Base-by-base conservation (phyloP, 768 basidiomycete genomes). In the Cantharellus anzutake region DNA sequence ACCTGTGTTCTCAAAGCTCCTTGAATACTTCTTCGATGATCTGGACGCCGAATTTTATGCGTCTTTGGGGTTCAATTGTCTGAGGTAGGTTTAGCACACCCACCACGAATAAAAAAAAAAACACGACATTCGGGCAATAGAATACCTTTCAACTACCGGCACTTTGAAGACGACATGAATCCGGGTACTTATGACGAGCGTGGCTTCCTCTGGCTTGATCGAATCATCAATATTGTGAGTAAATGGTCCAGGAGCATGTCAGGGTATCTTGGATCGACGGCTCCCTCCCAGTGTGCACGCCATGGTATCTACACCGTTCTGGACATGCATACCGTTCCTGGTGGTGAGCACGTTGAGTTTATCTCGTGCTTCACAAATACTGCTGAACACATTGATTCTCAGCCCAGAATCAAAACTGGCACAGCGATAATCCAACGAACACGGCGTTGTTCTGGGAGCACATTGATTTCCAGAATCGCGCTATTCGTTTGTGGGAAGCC, bases 401-500 rank as follows among this genome's bases (percentile, higher is more conserved):
- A 65, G 67, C 69, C 14, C 70, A 71, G 52, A 71, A 69, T 59
- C 62, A 76, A 34, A 86, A 81, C 69, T 90, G 88, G 87, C 88
- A 90, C 68, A 74, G 76, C 20, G 86, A 59, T 63, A 52, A 16
- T 42, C 59, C 59, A 2, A 41, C 53, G 11, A 41, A 57, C 56
- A 42, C 48, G 20, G 58, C 64, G 1, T 42, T 61, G 77, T 80
- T 89, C 74, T 90, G 84, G 84, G 77, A 77, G 57, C 83, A 89
- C 75, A 86, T 80, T 63, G 86, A 89, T 68, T 84, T 86, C 74
- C 87, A 88, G 68, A 84, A 90, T 69, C 80, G 86, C 1, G 70
- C 76, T 4, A 69, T 87, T 59, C 82, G 81, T 80, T 77, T 90
- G 42, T 90, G 87, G 87, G 75, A 75, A 41, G 72, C 86, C 65